These are phyloP conservation scores for Pseudopyrenochaeta lycopersici DNA, from an alignment of 2,329 filamentous ascomycete genomes.

Conservation along the genomic window DNA sequence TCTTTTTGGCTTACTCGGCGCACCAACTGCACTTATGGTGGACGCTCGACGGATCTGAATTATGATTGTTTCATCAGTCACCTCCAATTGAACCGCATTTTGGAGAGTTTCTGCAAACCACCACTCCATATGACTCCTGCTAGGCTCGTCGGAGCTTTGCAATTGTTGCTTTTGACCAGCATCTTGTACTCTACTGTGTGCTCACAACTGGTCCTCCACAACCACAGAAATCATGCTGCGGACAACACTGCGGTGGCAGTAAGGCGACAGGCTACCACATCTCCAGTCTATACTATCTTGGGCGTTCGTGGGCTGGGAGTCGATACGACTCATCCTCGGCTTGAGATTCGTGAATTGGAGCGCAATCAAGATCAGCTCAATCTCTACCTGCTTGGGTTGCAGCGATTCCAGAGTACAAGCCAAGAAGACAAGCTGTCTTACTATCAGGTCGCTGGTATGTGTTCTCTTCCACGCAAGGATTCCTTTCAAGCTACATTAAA, in stretches of 20 bases:
- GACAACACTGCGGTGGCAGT: background rate
- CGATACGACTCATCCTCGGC: constrained; percentile 55
- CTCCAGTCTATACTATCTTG: constrained; percentile 24
- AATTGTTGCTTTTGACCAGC: no score
- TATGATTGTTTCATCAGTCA: no score
- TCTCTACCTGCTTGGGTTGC: constrained; percentile 76
- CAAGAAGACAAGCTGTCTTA: constrained; percentile 74
- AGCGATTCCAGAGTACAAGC: constrained; percentile 72
- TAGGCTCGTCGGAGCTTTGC: no score
- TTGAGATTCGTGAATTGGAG: constrained; percentile 73
- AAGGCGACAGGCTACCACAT: background rate
- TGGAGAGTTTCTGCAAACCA: no score
- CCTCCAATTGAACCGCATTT: no score
- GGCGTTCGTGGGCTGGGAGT: constrained; percentile 27
- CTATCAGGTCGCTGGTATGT: constrained; percentile 77
- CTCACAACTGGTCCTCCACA: no score
- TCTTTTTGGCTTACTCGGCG: no score
- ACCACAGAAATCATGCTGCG: no score
- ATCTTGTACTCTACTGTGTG: no score
- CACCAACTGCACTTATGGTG: no score
- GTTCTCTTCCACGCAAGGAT: background rate
- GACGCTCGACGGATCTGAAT: no score
- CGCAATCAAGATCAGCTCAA: constrained; percentile 73
- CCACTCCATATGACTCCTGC: no score
- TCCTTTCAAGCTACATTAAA: background rate